Conservation (phyloP, 2,329 filamentous ascomycete species). For the Massarina eburnea region DNA sequence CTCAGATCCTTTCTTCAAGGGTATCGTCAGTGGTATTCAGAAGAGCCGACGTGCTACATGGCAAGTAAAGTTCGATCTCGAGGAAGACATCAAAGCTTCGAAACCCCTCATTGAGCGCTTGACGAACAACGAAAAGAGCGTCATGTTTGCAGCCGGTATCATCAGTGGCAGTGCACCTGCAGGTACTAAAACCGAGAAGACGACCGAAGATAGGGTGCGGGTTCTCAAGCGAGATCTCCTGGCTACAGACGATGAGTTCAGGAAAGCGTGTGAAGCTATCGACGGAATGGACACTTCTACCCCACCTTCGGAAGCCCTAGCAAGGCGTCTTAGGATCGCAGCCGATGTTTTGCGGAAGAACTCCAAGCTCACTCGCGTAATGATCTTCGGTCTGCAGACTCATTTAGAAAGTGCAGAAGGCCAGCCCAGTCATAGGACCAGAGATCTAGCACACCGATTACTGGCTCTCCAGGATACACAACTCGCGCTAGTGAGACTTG, state of each 20-base stretch:
- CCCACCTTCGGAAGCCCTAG: conserved; percentile 13
- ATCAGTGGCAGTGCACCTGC: conserved; percentile 1
- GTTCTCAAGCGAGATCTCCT: conserved; percentile 3
- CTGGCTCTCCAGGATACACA: conserved; percentile 34
- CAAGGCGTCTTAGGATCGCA: conserved; percentile 24
- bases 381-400: conserved; percentile 31
- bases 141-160: conserved; percentile 8
- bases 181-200: not conserved
- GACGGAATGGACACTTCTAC: conserved; percentile 8
- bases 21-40: conserved; percentile 21
- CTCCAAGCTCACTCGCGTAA: conserved; percentile 27
- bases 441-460: conserved; percentile 26
- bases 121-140: conserved; percentile 24
- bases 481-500: conserved; percentile 25
- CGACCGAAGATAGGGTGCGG: not conserved
- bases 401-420: conserved; percentile 26
- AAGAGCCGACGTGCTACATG: conserved; percentile 25
- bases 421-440: conserved; percentile 14
- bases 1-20: conserved; percentile 12
- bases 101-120: conserved; percentile 27
- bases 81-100: conserved; percentile 27
- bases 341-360: conserved; percentile 29
- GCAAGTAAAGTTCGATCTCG: conserved; percentile 28
- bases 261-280: conserved; percentile 6
- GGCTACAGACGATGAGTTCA: conserved; percentile 6